Conservation (phyloP, 2,329 filamentous ascomycete genomes). For the Penicillium capsulatum region DNA sequence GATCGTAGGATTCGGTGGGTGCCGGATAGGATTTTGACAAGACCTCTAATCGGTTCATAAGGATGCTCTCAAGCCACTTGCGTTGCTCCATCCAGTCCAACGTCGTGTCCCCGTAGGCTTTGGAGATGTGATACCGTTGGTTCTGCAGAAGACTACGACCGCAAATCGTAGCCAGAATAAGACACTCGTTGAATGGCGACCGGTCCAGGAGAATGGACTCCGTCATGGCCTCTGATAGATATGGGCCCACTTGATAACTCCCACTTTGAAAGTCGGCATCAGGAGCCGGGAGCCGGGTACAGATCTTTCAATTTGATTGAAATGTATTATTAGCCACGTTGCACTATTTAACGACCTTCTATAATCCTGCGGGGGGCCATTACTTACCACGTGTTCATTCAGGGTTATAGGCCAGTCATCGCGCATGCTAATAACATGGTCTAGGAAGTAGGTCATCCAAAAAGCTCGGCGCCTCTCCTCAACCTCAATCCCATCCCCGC, state of each 20-base stretch:
- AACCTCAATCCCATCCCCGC: constrained; percentile 20
- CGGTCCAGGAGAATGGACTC: constrained; percentile 10
- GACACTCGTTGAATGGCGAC: constrained; percentile 29
- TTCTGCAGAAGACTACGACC: constrained; percentile 18
- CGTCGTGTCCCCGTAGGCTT: constrained; percentile 15
- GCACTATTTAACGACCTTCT: too few relatives aligned
- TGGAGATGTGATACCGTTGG: constrained; percentile 13
- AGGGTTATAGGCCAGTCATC: constrained; percentile 31
- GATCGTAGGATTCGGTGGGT: constrained; percentile 9
- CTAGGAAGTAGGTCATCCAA: constrained; percentile 39
- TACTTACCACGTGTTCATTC: constrained; percentile 26
- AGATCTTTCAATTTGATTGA: too few relatives aligned
- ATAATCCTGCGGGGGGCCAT: too few relatives aligned
- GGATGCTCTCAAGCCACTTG: constrained; percentile 16
- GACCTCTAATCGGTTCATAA: constrained; percentile 14
- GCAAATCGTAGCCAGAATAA: constrained; percentile 29
- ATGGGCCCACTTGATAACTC: constrained; percentile 17
- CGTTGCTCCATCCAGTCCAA: constrained; percentile 14
- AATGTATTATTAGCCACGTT: too few relatives aligned
- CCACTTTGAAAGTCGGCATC: constrained; percentile 32
- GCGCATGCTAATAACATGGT: constrained; percentile 32
- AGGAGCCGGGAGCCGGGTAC: constrained; percentile 31
- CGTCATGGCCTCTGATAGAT: constrained; percentile 31
- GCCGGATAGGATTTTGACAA: constrained; percentile 15
- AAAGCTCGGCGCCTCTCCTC: constrained; percentile 36